phyloP scores from a whole-genome alignment of 768 basidiomycete species.

The Xerocomellus amylosporus region DNA sequence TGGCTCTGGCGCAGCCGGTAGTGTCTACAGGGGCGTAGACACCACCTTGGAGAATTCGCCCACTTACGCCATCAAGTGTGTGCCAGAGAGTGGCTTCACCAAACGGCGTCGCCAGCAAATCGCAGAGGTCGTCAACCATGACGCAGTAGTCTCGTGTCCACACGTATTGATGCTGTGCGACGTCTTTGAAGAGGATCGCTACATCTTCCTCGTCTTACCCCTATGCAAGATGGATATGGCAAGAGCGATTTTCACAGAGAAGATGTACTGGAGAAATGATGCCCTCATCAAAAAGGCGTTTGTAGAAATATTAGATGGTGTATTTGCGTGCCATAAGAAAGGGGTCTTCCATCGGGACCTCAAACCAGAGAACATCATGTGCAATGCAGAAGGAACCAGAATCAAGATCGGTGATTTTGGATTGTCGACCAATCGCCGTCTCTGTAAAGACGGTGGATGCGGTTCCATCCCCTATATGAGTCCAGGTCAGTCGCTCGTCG shows the following conservation, averaged over 20 bases:
- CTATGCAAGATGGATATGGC: conserved; percentile 65
- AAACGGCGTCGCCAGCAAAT: conserved; percentile 56
- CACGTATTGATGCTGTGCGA: conserved; percentile 68
- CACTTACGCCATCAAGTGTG: conserved; percentile 73
- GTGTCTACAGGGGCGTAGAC: conserved; percentile 73
- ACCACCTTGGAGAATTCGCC: conserved; percentile 34
- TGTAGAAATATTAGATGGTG: conserved; percentile 73
- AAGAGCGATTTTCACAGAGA: conserved; percentile 47
- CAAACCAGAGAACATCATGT: conserved; percentile 83
- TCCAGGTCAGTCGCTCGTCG: conserved; percentile 52
- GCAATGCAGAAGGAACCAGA: conserved; percentile 47
- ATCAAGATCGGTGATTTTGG: conserved; percentile 80
- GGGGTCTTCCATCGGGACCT: conserved; percentile 83
- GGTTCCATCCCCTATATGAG: conserved; percentile 68
- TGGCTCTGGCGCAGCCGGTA: conserved; percentile 74
- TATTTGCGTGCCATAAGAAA: conserved; percentile 66
- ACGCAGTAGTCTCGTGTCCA: conserved; percentile 39
- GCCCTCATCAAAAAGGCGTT: conserved; percentile 63
- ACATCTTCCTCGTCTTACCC: conserved; percentile 67
- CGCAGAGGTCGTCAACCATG: conserved; percentile 63
- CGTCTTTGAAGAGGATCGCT: conserved; percentile 53
- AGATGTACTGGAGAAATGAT: conserved; percentile 54
- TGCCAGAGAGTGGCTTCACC: conserved; percentile 49
- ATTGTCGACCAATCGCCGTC: conserved; percentile 45
- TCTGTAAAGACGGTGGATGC: conserved; percentile 51